Percentiles rank a stretch among this genome's conserved stretches.
phyloP scores from a whole-genome alignment of 352 stramenopile genomes.

The Lagenidium giganteum region DNA sequence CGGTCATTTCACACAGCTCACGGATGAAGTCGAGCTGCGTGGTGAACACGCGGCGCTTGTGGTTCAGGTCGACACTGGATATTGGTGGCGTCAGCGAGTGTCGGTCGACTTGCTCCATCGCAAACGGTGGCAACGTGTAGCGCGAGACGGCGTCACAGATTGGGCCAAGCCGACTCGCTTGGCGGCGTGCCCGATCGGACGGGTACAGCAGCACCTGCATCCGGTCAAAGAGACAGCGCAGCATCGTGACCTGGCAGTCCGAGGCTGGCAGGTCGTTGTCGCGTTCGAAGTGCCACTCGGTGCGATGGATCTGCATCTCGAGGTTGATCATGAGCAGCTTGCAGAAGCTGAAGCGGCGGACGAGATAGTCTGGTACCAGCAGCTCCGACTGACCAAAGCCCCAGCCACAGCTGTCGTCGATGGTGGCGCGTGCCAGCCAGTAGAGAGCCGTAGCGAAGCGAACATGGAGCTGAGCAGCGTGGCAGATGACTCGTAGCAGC shows the following conservation, averaged over 20 bases:
- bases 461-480: slow-evolving; percentile 68
- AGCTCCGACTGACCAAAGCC: slow-evolving; percentile 76
- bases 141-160: slow-evolving; percentile 53
- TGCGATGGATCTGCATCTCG: slow-evolving; percentile 69
- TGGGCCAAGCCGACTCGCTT: slow-evolving; percentile 32
- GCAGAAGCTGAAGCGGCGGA: slow-evolving; percentile 74
- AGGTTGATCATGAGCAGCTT: slow-evolving; percentile 81
- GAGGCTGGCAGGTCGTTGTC: slow-evolving; percentile 67
- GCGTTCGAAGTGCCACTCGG: slow-evolving; percentile 51
- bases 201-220: slow-evolving; percentile 46
- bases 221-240: slow-evolving; percentile 60
- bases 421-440: slow-evolving; percentile 67
- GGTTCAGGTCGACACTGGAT: slow-evolving; percentile 21
- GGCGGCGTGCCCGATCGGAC: slow-evolving; percentile 20
- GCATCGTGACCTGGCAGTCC: slow-evolving; percentile 47
- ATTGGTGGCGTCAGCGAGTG: slow-evolving; percentile 1
- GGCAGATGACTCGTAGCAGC: slow-evolving; percentile 68
- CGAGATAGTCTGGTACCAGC: slow-evolving; percentile 70
- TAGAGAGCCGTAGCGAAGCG: slow-evolving; percentile 77
- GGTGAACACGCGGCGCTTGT: slow-evolving; percentile 43
- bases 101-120: slow-evolving; percentile 28
- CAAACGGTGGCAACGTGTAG: slow-evolving; percentile 39
- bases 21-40: slow-evolving; percentile 71
- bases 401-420: slow-evolving; percentile 78
- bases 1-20: slow-evolving; percentile 71